These are phyloP conservation scores for Fusarium sp. DNA, from an alignment of 2,329 filamentous ascomycete species.

Conservation along the genomic window DNA sequence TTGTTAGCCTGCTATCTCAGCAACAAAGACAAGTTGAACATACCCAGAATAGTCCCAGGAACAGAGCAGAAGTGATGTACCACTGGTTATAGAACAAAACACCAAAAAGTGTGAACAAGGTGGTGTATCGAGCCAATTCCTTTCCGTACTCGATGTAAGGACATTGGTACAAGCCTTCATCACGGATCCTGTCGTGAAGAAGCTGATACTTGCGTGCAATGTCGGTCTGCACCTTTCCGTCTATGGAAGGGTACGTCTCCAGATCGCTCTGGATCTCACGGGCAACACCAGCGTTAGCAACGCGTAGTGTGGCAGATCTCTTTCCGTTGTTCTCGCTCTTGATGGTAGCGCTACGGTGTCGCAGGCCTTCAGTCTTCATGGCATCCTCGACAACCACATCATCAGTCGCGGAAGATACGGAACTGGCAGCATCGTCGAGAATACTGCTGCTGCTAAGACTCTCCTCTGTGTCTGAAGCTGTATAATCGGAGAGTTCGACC, in stretches of 20 bases:
- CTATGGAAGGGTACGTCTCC: conserved; percentile 64
- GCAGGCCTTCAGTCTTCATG: not conserved
- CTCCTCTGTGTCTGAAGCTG: conserved; percentile 38
- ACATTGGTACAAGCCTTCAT: conserved; percentile 69
- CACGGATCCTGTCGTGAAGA: conserved; percentile 66
- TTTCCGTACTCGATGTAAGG: conserved; percentile 69
- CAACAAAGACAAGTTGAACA: not conserved
- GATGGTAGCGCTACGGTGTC: conserved; percentile 17
- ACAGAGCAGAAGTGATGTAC: conserved; percentile 69
- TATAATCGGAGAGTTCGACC: conserved; percentile 28
- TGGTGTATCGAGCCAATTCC: conserved; percentile 66
- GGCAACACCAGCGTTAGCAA: conserved; percentile 43
- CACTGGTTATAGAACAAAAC: conserved; percentile 61
- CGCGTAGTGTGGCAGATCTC: conserved; percentile 18
- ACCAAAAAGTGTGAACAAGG: conserved; percentile 63
- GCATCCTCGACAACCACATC: conserved; percentile 11
- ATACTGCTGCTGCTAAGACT: conserved; percentile 8
- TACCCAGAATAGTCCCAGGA: conserved; percentile 73
- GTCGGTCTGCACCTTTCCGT: conserved; percentile 64
- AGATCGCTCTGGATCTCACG: conserved; percentile 52
- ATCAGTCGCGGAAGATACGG: conserved; percentile 35
- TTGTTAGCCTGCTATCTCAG: conserved; percentile 26
- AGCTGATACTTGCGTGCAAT: conserved; percentile 68
- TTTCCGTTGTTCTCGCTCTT: conserved; percentile 3
- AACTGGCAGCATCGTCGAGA: conserved; percentile 33